A percentile compares a stretch with the other conserved stretches of the same genome.
These are phyloP conservation scores for Backusella circina DNA, from an alignment of 192 early-diverging fungal genomes.

Conservation along the genomic window DNA sequence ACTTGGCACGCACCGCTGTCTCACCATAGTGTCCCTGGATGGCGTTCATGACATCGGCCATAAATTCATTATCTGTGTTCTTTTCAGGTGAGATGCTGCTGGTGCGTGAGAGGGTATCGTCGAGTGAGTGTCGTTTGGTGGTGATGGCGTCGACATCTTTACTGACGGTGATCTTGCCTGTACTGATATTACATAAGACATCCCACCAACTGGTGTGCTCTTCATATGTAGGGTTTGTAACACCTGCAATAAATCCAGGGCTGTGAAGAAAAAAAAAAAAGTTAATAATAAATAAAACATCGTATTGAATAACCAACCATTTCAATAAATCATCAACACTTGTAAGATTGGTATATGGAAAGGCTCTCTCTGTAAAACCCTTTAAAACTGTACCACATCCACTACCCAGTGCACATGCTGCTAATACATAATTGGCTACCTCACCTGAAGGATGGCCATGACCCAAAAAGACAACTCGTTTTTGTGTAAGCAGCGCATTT, in stretches of 20 bases:
- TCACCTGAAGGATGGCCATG: conserved; percentile 89
- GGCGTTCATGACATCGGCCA: conserved; percentile 54
- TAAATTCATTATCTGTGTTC: conserved; percentile 52
- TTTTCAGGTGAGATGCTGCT: neutral
- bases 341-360: conserved; percentile 85
- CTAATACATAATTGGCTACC: conserved; percentile 88
- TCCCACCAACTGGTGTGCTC: conserved; percentile 94
- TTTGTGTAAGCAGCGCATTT: conserved; percentile 88
- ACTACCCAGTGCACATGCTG: conserved; percentile 84
- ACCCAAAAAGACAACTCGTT: conserved; percentile 89
- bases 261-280: conserved; percentile 32
- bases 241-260: conserved; percentile 94
- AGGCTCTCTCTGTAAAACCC: conserved; percentile 86
- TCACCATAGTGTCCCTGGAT: conserved; percentile 86
- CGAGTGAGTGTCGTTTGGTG: neutral
- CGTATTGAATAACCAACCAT: conserved; percentile 33
- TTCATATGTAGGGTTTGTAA: conserved; percentile 92
- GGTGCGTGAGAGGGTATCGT: conserved; percentile 1
- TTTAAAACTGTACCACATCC: conserved; percentile 84
- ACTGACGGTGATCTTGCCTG: conserved; percentile 88
- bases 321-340: conserved; percentile 83
- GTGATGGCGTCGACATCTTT: conserved; percentile 47
- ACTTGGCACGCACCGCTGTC: conserved; percentile 78
- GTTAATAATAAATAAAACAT: neutral
- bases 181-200: conserved; percentile 89